These are phyloP conservation scores for Kuraishia floccosa DNA, from an alignment of 805 yeast genomes.

Conservation along the genomic window DNA sequence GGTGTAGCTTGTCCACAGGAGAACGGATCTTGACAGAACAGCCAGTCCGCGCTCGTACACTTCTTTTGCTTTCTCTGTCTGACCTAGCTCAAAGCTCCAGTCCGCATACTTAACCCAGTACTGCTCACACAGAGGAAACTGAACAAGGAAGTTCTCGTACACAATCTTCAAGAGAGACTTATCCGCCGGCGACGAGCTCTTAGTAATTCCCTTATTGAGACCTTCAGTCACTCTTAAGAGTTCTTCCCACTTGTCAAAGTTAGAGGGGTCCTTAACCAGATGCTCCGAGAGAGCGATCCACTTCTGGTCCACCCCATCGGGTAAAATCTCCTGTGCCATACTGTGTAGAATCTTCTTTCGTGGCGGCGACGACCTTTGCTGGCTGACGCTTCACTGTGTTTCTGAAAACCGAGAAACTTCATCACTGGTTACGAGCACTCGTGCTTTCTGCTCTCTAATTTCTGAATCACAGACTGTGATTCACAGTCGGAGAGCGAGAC, in stretches of 20 bases:
- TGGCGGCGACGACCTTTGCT: too few species aligned
- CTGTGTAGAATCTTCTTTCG: too few species aligned
- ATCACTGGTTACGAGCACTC: too few species aligned
- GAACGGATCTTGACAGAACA: slow-evolving; percentile 28
- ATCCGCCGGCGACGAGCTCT: slow-evolving; percentile 18
- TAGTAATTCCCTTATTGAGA: slow-evolving; percentile 17
- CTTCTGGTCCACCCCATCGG: slow-evolving; percentile 10
- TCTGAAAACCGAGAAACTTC: too few species aligned
- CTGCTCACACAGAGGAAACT: slow-evolving; percentile 38
- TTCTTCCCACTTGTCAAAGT: slow-evolving; percentile 24
- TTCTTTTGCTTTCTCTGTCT: slow-evolving; percentile 21
- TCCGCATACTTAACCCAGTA: slow-evolving; percentile 49
- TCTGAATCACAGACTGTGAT: too few species aligned
- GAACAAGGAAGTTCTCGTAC: slow-evolving; percentile 29
- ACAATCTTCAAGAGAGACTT: slow-evolving; percentile 23
- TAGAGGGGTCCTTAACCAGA: slow-evolving; percentile 19
- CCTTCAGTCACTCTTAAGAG: slow-evolving; percentile 21
- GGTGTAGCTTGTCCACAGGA: slow-evolving; percentile 40
- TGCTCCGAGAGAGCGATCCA: slow-evolving; percentile 22
- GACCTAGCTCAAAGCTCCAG: slow-evolving; percentile 32
- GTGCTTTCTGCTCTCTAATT: too few species aligned
- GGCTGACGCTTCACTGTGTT: too few species aligned
- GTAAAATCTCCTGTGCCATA: too few species aligned
- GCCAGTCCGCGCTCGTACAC: slow-evolving; percentile 28
- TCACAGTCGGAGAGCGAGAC: too few species aligned